Conservation (phyloP, 2,329 filamentous ascomycete species). For the Claviceps sp. region DNA sequence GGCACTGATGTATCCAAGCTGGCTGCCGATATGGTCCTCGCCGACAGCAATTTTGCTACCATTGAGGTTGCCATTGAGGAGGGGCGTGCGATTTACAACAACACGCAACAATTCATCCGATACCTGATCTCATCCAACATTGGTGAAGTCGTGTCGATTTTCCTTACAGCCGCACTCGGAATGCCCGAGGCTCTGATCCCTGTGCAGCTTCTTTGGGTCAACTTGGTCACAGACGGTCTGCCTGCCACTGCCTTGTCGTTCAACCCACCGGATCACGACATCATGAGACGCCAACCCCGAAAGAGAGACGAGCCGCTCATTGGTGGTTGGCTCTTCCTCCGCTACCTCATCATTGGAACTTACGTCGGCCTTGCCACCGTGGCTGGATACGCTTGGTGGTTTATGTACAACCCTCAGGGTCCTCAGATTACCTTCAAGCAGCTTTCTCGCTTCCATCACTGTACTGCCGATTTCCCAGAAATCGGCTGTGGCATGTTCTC, state of each 20-base stretch:
- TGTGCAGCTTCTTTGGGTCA: slow-evolving; percentile 96
- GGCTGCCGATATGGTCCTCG: slow-evolving; percentile 95
- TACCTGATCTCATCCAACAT: slow-evolving; percentile 99
- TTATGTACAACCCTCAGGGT: slow-evolving; percentile 85
- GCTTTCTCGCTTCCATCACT: slow-evolving; percentile 86
- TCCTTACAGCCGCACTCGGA: slow-evolving; percentile 86
- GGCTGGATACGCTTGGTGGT: slow-evolving; percentile 98
- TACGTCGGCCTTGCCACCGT: slow-evolving; percentile 95
- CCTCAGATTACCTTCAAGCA: slow-evolving; percentile 88
- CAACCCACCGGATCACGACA: slow-evolving; percentile 96
- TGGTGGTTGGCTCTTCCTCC: slow-evolving; percentile 91
- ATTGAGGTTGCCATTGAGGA: slow-evolving; percentile 95
- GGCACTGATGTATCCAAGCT: slow-evolving; percentile 95
- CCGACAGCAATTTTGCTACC: slow-evolving; percentile 97
- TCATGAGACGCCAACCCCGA: slow-evolving; percentile 85
- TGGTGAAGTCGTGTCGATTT: slow-evolving; percentile 97
- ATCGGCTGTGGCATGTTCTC: slow-evolving; percentile 89
- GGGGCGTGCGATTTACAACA: slow-evolving; percentile 97
- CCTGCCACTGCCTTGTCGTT: slow-evolving; percentile 93
- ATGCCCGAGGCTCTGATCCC: slow-evolving; percentile 97
- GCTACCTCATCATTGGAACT: slow-evolving; percentile 89
- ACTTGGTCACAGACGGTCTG: slow-evolving; percentile 92
- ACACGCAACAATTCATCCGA: slow-evolving; percentile 98
- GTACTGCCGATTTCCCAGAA: slow-evolving; percentile 70
- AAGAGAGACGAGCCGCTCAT: slow-evolving; percentile 90